Evolutionary conservation across 73 alveolate species (phyloP), one percentile per base, ranked within the genome.

Genomic region (Halteria grandinella): DNA sequence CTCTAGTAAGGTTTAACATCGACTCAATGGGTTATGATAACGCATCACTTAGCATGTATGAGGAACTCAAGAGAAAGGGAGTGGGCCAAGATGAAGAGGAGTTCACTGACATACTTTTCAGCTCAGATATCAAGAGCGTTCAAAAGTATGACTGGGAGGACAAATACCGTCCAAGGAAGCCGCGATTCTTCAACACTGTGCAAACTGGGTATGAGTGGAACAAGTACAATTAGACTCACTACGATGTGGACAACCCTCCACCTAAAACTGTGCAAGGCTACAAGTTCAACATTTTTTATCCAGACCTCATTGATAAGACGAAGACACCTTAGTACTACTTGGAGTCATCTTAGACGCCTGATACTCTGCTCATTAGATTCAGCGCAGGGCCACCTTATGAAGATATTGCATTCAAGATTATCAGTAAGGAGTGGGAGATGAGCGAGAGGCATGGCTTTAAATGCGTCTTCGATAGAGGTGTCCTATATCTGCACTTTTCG

Each of bases 311-410:
- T 43, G 99, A 96, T 91, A 94, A 91, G 74, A 86, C 97, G 31
- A 91, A 95, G 75, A 94, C 99, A 7, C 99, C 99, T 25, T 91
- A 94, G 74, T 96, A 86, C 74, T 86, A 64, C 75, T 66, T 97
- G 33, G 97, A 94, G 72, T 55, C 87, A 41, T 71, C 88, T 0
- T 97, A 89, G 49, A 74, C 92, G 0, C 94, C 91, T 14, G 98
- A 89, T 52, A 83, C 92, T 52, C 84, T 95, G 36, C 95, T 95
- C 43, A 78, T 97, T 34, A 94, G 99, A 45, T 97, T 97, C 86
- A 94, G 89, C 60, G 98, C 99, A 8, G 99, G 99, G 1, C 99
- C 99, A 0, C 99, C 99, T 17, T 97, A 97, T 90, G 99, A 97
- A 86, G 99, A 97, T 66, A 91, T 97, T 28, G 99, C 99, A 52